Evolutionary conservation across 108 stramenopile genomes (phyloP).

Genomic region (Cyclotella baltica): DNA sequence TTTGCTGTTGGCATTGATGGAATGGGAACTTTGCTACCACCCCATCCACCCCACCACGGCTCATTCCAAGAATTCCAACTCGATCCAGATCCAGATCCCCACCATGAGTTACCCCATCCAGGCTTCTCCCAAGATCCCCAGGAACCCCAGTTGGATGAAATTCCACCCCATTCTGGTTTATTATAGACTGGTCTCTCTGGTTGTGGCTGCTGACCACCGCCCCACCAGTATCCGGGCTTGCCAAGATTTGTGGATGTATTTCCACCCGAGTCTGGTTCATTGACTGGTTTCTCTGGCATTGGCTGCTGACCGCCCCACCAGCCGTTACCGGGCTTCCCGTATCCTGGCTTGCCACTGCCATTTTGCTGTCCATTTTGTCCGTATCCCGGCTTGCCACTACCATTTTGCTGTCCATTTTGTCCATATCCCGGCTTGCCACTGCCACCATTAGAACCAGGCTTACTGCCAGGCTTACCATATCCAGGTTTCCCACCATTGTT

Average conservation of each 20-base stretch:
- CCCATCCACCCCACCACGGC: conserved; percentile 22
- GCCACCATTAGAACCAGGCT: too few relatives aligned
- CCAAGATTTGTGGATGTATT: background rate
- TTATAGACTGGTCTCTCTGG: background rate
- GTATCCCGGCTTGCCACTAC: background rate
- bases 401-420: too few relatives aligned
- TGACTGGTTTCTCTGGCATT: background rate
- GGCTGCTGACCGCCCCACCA: background rate
- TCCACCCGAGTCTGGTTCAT: conserved; percentile 1
- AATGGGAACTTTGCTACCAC: background rate
- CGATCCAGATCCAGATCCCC: conserved; percentile 8
- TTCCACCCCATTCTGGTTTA: background rate
- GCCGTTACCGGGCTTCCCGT: background rate
- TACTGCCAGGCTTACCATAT: background rate
- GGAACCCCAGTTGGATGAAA: too few relatives aligned
- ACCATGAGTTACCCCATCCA: conserved; percentile 1
- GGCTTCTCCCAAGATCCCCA: background rate
- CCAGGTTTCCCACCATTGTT: background rate
- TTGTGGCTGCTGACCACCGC: background rate
- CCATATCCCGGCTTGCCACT: background rate
- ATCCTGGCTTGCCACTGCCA: background rate
- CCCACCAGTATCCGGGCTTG: background rate
- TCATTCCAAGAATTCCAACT: background rate
- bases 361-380: too few relatives aligned
- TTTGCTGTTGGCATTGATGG: conserved; percentile 12